Conservation (phyloP, 2,329 filamentous ascomycete species). For the Penicillium janthinellum region DNA sequence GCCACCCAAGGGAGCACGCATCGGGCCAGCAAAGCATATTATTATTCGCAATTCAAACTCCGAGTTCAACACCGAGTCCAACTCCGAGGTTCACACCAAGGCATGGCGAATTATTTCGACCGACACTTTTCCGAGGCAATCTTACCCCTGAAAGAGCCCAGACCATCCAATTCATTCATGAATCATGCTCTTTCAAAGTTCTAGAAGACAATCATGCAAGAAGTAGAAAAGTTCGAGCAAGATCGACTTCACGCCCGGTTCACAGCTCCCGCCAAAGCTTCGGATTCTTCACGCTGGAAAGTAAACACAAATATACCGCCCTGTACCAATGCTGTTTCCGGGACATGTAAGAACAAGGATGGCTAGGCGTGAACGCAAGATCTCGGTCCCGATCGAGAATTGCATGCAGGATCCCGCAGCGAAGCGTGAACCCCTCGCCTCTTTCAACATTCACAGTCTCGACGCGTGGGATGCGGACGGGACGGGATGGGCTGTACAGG, state of each 20-base stretch:
- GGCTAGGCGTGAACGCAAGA: neutral
- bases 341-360: neutral
- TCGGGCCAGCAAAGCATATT: too few species aligned
- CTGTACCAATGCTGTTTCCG: neutral
- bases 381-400: neutral
- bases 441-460: neutral
- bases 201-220: neutral
- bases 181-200: neutral
- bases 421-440: neutral
- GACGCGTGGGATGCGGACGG: neutral
- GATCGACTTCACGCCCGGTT: neutral
- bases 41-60: too few species aligned
- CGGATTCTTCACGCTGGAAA: neutral
- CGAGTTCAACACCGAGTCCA: too few species aligned
- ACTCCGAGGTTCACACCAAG: too few species aligned
- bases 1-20: too few species aligned
- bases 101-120: neutral
- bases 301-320: neutral
- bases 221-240: neutral
- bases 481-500: too few species aligned
- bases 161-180: too few species aligned
- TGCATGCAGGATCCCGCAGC: neutral
- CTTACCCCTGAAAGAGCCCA: too few species aligned
- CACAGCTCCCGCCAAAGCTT: neutral
- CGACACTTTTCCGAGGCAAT: neutral